Evolutionary conservation across 2,329 filamentous ascomycete species (phyloP).

Genomic region (Mollisiaceae sp.): DNA sequence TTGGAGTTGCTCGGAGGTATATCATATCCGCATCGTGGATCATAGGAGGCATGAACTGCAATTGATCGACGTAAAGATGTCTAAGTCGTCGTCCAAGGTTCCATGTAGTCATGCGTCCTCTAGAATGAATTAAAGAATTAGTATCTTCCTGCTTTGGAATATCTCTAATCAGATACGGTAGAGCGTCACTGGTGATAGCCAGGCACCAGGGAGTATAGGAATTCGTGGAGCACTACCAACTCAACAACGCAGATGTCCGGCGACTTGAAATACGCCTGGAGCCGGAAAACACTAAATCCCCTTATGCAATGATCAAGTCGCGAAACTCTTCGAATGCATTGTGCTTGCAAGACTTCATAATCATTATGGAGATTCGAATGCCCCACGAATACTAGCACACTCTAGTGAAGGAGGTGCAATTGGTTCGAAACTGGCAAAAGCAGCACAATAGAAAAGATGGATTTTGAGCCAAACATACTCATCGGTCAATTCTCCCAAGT

Average conservation of each 20-base stretch:
- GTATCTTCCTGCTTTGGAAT: neutral
- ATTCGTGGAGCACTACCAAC: too few species aligned
- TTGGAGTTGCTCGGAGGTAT: conserved; percentile 75
- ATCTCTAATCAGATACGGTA: neutral
- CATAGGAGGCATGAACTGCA: conserved; percentile 69
- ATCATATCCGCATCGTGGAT: conserved; percentile 56
- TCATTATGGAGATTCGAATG: too few species aligned
- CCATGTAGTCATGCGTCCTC: conserved; percentile 73
- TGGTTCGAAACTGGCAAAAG: neutral
- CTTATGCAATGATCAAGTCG: too few species aligned
- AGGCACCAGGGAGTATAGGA: neutral
- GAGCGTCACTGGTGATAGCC: neutral
- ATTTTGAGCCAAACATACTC: conserved; percentile 1
- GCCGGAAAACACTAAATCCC: too few species aligned
- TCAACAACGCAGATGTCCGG: too few species aligned
- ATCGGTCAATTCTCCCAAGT: conserved; percentile 77
- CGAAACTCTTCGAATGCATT: too few species aligned
- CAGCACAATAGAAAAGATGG: neutral
- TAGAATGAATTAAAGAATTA: conserved; percentile 31
- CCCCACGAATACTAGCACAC: too few species aligned
- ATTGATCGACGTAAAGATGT: conserved; percentile 74
- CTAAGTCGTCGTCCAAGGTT: conserved; percentile 71
- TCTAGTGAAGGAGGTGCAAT: too few species aligned
- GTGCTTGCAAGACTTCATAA: too few species aligned
- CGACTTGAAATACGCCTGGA: too few species aligned